Percentiles rank a stretch among this genome's conserved stretches.
Evolutionary conservation across 371 early-diverging fungal species (phyloP).

Genomic region (Actinomortierella ambigua): DNA sequence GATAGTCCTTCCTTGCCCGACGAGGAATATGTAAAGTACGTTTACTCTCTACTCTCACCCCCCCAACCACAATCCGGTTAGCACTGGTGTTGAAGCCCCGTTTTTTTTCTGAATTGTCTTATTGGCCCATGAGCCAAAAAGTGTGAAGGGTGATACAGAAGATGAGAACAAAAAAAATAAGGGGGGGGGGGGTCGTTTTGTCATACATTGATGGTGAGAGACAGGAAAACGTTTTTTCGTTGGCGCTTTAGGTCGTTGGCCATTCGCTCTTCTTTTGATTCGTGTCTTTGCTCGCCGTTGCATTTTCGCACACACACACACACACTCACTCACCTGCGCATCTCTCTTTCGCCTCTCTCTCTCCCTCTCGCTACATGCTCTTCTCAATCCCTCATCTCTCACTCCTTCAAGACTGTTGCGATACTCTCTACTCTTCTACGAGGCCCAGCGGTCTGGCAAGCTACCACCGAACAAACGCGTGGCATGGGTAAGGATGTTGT

Average conservation of each 20-base stretch:
- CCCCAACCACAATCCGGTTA: too few relatives aligned
- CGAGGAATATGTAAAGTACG: slow-evolving; percentile 46
- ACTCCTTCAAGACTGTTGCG: slow-evolving; percentile 43
- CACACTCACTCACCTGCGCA: not conserved
- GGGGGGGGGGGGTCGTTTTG: not conserved
- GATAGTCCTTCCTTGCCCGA: slow-evolving; percentile 37
- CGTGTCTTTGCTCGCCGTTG: not conserved
- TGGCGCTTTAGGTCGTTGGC: too few relatives aligned
- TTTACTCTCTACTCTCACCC: not conserved
- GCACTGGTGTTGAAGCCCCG: too few relatives aligned
- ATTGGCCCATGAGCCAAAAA: too few relatives aligned
- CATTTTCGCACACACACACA: slow-evolving; percentile 2
- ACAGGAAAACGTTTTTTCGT: too few relatives aligned
- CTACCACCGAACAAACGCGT: slow-evolving; percentile 57
- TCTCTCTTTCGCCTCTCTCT: too few relatives aligned
- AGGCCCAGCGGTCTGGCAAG: slow-evolving; percentile 64
- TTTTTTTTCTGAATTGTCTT: too few relatives aligned
- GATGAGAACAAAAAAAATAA: too few relatives aligned
- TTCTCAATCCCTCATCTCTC: not conserved
- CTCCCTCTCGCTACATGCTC: slow-evolving; percentile 6
- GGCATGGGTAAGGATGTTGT: slow-evolving; percentile 48
- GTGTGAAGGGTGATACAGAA: too few relatives aligned
- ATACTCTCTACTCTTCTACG: slow-evolving; percentile 57
- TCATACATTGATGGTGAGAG: not conserved
- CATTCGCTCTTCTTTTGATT: too few relatives aligned